Conservation (phyloP, 192 early-diverging fungal species). For the Podila epigama region DNA sequence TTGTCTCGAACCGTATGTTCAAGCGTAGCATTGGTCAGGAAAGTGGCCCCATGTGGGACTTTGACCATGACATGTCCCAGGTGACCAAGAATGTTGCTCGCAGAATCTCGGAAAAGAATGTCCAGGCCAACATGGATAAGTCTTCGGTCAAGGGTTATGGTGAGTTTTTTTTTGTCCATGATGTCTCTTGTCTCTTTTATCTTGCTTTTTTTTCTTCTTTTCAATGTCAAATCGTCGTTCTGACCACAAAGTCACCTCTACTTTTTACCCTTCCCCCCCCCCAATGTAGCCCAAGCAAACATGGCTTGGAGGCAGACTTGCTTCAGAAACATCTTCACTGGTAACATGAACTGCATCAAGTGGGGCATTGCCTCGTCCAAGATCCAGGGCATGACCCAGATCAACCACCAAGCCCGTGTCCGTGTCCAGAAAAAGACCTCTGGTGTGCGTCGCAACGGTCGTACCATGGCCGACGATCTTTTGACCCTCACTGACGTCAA, state of each 20-base stretch:
- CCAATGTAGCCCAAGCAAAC: slow-evolving; percentile 34
- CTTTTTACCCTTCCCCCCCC: too few relatives aligned
- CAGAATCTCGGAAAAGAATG: not conserved
- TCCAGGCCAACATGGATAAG: slow-evolving; percentile 23
- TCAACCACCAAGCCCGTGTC: slow-evolving; percentile 22
- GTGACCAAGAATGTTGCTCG: slow-evolving; percentile 3
- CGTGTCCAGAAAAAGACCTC: slow-evolving; percentile 12
- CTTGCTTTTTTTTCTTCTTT: not conserved
- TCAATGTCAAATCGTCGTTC: not conserved
- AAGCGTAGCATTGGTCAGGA: slow-evolving; percentile 31
- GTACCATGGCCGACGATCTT: not conserved
- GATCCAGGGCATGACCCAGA: slow-evolving; percentile 29
- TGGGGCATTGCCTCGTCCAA: slow-evolving; percentile 34
- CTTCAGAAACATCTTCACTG: slow-evolving; percentile 38
- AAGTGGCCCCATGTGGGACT: slow-evolving; percentile 40
- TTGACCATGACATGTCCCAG: slow-evolving; percentile 12
- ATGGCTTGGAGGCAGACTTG: slow-evolving; percentile 42
- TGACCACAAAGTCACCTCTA: too few relatives aligned
- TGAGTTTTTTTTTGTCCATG: too few relatives aligned
- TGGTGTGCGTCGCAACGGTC: not conserved
- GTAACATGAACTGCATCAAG: slow-evolving; percentile 26
- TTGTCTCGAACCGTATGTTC: not conserved
- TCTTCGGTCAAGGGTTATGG: slow-evolving; percentile 33
- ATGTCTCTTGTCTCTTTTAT: not conserved
- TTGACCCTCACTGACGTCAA: slow-evolving; percentile 34